Percentiles rank a stretch among this genome's conserved stretches.
These are phyloP conservation scores for Aspergillus sp. DNA, from an alignment of 2,329 filamentous ascomycete genomes.

Conservation along the genomic window DNA sequence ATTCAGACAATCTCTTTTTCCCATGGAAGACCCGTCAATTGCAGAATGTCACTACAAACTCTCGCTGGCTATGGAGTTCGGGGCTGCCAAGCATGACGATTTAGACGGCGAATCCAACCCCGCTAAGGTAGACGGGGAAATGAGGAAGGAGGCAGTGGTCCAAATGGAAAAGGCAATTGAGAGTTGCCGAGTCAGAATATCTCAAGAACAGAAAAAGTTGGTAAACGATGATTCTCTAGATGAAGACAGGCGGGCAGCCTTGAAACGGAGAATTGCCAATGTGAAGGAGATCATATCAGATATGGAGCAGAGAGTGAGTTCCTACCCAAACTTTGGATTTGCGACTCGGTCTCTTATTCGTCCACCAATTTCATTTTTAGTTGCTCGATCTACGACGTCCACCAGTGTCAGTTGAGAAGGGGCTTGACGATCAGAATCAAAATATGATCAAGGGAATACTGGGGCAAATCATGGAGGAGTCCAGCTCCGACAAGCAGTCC, in stretches of 20 bases:
- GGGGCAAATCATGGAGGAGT: constrained; percentile 57
- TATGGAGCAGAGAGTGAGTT: constrained; percentile 58
- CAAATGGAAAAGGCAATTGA: constrained; percentile 63
- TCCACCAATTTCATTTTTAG: constrained; percentile 28
- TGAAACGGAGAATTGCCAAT: constrained; percentile 53
- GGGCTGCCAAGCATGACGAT: constrained; percentile 63
- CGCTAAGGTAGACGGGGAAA: constrained; percentile 50
- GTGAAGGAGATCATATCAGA: constrained; percentile 62
- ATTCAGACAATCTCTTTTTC: constrained; percentile 76
- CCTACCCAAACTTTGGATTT: background rate
- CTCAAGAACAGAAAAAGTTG: constrained; percentile 53
- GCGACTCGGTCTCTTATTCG: constrained; percentile 2
- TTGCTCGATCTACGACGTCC: constrained; percentile 59
- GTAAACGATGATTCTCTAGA: constrained; percentile 37
- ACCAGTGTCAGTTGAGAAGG: constrained; percentile 48
- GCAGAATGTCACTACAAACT: constrained; percentile 97
- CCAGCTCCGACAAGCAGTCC: constrained; percentile 53
- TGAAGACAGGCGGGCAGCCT: constrained; percentile 40
- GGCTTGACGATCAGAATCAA: constrained; percentile 30
- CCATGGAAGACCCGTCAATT: constrained; percentile 77
- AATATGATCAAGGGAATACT: constrained; percentile 57
- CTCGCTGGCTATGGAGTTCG: constrained; percentile 90
- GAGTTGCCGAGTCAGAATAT: constrained; percentile 56
- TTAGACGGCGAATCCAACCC: constrained; percentile 41
- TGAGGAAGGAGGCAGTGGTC: constrained; percentile 57